A percentile compares a stretch with the other conserved stretches of the same genome.
Conservation (phyloP, 495 filamentous ascomycete species). For the Neurospora sp. region DNA sequence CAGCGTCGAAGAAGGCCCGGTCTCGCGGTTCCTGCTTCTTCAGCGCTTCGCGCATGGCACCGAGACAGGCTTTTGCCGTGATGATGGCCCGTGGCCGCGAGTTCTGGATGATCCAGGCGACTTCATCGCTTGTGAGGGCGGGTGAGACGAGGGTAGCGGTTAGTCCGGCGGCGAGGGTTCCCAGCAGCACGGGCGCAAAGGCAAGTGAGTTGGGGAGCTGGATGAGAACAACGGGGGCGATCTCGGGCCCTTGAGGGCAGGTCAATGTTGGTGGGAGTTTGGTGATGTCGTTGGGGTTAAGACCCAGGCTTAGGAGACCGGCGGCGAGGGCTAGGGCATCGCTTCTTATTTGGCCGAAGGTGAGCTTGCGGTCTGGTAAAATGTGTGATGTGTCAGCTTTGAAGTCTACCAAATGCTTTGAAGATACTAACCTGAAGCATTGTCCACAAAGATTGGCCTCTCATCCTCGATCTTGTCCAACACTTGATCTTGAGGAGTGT, state of each 20-base stretch:
- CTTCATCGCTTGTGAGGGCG: constrained; percentile 23
- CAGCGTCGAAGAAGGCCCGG: constrained; percentile 4
- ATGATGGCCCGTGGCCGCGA: constrained; percentile 21
- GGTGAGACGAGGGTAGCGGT: constrained; percentile 26
- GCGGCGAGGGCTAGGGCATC: constrained; percentile 17
- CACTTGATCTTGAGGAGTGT: constrained; percentile 10
- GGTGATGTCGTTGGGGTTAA: constrained; percentile 11
- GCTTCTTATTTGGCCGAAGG: constrained; percentile 12
- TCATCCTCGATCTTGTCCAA: constrained; percentile 13
- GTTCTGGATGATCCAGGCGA: constrained; percentile 25
- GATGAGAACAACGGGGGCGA: constrained; percentile 24
- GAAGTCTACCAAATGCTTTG: background rate
- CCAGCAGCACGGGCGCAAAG: constrained; percentile 19
- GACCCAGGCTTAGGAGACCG: constrained; percentile 14
- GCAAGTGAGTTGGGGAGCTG: constrained; percentile 24
- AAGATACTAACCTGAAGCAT: constrained; percentile 12
- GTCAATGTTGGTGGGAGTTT: constrained; percentile 22
- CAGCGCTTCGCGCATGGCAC: constrained; percentile 18
- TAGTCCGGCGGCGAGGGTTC: constrained; percentile 18
- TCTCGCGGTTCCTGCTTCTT: constrained; percentile 9
- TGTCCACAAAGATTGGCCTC: constrained; percentile 21
- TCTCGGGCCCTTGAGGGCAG: constrained; percentile 19
- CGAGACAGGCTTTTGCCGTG: constrained; percentile 18
- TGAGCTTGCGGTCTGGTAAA: constrained; percentile 17
- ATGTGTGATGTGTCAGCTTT: background rate